A percentile compares a stretch with the other conserved stretches of the same genome.
Conservation (phyloP, 768 basidiomycete genomes). For the Candolleomyces aberdarensis region DNA sequence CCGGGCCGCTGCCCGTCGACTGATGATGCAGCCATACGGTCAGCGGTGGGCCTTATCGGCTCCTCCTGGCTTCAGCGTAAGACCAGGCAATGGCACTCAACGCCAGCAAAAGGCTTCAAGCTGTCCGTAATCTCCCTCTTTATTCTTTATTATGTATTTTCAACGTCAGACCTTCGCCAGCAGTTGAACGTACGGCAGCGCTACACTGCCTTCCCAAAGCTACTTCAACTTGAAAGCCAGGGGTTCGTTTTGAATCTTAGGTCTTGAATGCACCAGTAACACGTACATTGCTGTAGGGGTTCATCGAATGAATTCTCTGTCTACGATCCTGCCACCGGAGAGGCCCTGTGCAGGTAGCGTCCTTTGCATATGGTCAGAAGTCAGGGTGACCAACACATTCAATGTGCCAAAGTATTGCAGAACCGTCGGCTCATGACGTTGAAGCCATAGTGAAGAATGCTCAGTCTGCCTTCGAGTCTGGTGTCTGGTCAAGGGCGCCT, state of each 20-base stretch:
- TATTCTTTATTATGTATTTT: neutral
- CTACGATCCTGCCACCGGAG: slow-evolving; percentile 66
- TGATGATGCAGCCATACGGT: no score
- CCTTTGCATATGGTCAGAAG: neutral
- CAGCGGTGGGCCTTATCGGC: no score
- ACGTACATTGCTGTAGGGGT: neutral
- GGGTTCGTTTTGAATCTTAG: no score
- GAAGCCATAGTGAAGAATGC: slow-evolving; percentile 49
- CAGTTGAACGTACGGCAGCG: neutral
- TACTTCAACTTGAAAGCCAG: neutral
- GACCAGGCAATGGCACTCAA: neutral
- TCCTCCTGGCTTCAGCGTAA: neutral
- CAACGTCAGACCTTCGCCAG: neutral
- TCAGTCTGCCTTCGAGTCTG: slow-evolving; percentile 58
- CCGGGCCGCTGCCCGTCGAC: no score
- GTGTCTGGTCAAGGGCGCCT: slow-evolving; percentile 68
- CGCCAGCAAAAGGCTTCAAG: slow-evolving; percentile 2
- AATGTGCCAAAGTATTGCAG: slow-evolving; percentile 43
- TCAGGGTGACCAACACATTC: neutral
- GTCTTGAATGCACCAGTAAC: no score
- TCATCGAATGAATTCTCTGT: slow-evolving; percentile 44
- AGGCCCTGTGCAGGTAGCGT: slow-evolving; percentile 50
- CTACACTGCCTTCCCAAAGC: neutral
- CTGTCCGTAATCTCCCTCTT: neutral
- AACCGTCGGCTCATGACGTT: slow-evolving; percentile 52